Evolutionary conservation across 2,329 filamentous ascomycete genomes (phyloP), one percentile per base, ranked within the genome.

Genomic region (Microsporum ferrugineum): DNA sequence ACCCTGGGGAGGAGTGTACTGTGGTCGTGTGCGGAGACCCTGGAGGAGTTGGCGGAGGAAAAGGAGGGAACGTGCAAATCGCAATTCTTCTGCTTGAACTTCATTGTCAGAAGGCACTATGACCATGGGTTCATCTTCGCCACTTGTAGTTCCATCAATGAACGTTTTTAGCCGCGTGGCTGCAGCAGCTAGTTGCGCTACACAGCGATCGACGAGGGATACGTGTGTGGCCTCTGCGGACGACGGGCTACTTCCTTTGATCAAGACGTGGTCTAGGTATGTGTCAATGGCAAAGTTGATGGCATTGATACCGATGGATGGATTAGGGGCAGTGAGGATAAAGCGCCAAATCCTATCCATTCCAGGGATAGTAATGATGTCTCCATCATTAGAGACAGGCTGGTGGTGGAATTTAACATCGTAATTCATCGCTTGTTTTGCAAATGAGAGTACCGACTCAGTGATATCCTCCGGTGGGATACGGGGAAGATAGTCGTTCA

Each of bases 261-360:
- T 75, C 36, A 77, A 68, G 5, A 62, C 64, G 61, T 78, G 74
- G 61, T 84, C 79, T 38, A 94, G 78, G 68, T 94, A 95, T 10
- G 90, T 79, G 29, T 86, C 81, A 29, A 91, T 89, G 2, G 95
- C 82, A 27, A 85, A 84, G 58, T 79, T 79, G 34, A 88, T 90
- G 0, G 89, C 87, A 59, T 79, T 75, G 23, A 81, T 79, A 65
- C 89, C 88, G 56, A 95, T 84, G 0, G 79, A 82, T 41, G 81
- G 77, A 41, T 82, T 77, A 3, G 84, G 83, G 1, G 88, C 84
- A 14, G 82, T 85, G 59, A 95, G 76, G 38, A 92, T 84, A 67
- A 96, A 83, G 29, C 84, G 83, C 91, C 91, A 96, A n/a, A 96
- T 77, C 61, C 91, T 82, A 66, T 94, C 88, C 64, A 78, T 77